Percentiles rank a stretch among this genome's conserved stretches.
These are phyloP conservation scores for Wickerhamiella azymoides DNA, from an alignment of 805 yeast species.

Conservation along the genomic window DNA sequence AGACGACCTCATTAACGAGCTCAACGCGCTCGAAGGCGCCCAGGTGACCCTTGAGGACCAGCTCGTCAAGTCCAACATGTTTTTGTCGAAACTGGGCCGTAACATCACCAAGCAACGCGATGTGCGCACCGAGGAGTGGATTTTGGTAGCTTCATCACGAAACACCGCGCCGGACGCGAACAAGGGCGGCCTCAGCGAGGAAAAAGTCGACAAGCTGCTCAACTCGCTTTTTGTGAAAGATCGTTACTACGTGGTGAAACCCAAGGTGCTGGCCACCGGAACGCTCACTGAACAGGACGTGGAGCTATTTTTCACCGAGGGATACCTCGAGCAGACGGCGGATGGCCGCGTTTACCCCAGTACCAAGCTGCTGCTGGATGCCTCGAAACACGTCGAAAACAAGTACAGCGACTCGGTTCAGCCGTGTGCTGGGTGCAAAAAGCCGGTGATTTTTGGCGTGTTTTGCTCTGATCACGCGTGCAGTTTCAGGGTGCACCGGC, in stretches of 20 bases:
- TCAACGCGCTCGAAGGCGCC: not conserved
- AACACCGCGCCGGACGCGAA: not conserved
- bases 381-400: not conserved
- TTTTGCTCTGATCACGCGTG: slow-evolving; percentile 1
- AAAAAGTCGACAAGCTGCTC: not conserved
- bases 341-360: not conserved
- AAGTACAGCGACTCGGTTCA: not conserved
- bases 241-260: not conserved
- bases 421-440: slow-evolving; percentile 2
- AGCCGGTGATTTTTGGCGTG: not conserved
- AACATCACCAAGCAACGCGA: slow-evolving; percentile 1
- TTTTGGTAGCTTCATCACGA: not conserved
- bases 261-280: not conserved
- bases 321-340: slow-evolving; percentile 2
- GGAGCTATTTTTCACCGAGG: slow-evolving; percentile 1
- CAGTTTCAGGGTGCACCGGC: not conserved
- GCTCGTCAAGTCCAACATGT: not conserved
- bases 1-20: not conserved
- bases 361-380: not conserved
- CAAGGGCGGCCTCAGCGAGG: slow-evolving; percentile 1
- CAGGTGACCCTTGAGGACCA: not conserved
- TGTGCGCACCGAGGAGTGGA: slow-evolving; percentile 3
- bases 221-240: not conserved
- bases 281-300: not conserved
- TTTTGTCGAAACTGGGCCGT: not conserved